phyloP scores from a whole-genome alignment of 768 basidiomycete genomes.

The Pleurotus cornucopiae region DNA sequence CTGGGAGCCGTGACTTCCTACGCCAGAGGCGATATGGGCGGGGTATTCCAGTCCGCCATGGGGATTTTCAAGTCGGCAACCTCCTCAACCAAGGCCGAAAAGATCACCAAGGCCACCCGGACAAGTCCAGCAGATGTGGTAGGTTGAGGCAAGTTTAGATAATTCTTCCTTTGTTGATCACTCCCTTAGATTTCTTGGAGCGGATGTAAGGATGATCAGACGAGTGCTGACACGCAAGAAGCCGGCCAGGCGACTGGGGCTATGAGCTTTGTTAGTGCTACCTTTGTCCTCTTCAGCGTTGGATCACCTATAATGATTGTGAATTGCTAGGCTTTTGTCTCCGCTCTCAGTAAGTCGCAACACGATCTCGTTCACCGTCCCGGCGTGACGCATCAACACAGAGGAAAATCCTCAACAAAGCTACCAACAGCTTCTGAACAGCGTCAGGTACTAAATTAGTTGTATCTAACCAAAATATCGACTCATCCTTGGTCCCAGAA shows the following conservation, averaged over 20 bases:
- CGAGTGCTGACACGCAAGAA: slow-evolving; percentile 72
- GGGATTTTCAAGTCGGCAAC: slow-evolving; percentile 73
- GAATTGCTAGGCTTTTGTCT: slow-evolving; percentile 48
- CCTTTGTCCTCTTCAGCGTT: background rate
- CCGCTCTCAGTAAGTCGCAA: slow-evolving; percentile 41
- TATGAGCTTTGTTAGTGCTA: slow-evolving; percentile 65
- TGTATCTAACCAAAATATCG: background rate
- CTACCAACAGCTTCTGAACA: slow-evolving; percentile 43
- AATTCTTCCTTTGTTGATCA: background rate
- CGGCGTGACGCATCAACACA: slow-evolving; percentile 14
- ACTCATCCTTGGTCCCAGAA: slow-evolving; percentile 30
- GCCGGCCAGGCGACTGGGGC: slow-evolving; percentile 67
- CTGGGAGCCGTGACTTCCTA: slow-evolving; percentile 77
- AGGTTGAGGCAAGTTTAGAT: slow-evolving; percentile 24
- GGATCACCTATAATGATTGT: background rate
- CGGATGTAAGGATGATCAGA: slow-evolving; percentile 80
- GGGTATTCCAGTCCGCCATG: slow-evolving; percentile 69
- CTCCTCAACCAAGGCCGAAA: slow-evolving; percentile 60
- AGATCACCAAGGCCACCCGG: slow-evolving; percentile 56
- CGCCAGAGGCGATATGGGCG: slow-evolving; percentile 74
- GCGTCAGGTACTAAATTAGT: slow-evolving; percentile 4
- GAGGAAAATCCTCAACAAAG: slow-evolving; percentile 44
- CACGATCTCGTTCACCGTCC: background rate
- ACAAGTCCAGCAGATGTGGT: slow-evolving; percentile 89
- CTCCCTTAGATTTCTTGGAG: slow-evolving; percentile 68